These are phyloP conservation scores for Calonectria ilicicola DNA, from an alignment of 2,329 filamentous ascomycete species.

Conservation along the genomic window DNA sequence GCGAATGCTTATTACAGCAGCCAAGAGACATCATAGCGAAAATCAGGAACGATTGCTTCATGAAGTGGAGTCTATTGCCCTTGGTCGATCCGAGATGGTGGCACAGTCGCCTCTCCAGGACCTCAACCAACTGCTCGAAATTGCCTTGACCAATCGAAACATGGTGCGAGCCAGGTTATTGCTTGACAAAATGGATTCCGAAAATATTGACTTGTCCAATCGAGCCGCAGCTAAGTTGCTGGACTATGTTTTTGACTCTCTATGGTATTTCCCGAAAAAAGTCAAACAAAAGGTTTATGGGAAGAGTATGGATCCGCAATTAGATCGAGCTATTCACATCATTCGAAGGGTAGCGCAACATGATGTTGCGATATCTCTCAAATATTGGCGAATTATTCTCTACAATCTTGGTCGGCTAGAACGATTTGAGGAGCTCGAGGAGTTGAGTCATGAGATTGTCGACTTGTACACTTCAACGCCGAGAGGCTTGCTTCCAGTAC, in stretches of 20 bases:
- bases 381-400: conserved; percentile 58
- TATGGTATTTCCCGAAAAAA: conserved; percentile 44
- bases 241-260: conserved; percentile 38
- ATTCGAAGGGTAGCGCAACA: conserved; percentile 45
- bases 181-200: conserved; percentile 48
- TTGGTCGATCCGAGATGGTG: conserved; percentile 22
- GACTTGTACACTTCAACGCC: conserved; percentile 50
- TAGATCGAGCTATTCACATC: conserved; percentile 48
- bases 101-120: conserved; percentile 29
- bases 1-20: conserved; percentile 51
- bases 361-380: conserved; percentile 49
- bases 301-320: conserved; percentile 30
- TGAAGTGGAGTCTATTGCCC: conserved; percentile 49
- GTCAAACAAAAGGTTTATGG: conserved; percentile 25
- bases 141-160: conserved; percentile 17
- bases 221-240: conserved; percentile 43
- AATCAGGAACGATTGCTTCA: conserved; percentile 57
- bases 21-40: conserved; percentile 50
- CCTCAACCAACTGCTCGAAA: conserved; percentile 38
- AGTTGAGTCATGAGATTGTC: conserved; percentile 57
- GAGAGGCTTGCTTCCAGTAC: conserved; percentile 54
- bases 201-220: conserved; percentile 44
- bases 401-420: conserved; percentile 57
- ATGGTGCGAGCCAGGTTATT: conserved; percentile 41
- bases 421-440: conserved; percentile 58